Evolutionary conservation across 2,329 filamentous ascomycete genomes (phyloP).

Genomic region (Aspergillus viridinutans): DNA sequence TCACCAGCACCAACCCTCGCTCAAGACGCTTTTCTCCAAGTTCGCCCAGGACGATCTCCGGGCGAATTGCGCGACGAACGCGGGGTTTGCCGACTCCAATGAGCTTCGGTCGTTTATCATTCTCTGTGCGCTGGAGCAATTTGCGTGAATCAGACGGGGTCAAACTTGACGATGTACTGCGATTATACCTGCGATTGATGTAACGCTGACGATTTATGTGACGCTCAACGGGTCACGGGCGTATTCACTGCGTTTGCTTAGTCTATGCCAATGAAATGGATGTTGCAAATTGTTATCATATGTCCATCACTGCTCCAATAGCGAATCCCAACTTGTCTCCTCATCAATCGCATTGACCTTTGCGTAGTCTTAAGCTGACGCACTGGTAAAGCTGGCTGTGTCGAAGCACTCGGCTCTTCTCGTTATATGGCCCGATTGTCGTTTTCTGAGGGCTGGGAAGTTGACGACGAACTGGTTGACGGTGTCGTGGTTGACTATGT

Average conservation of each 20-base stretch:
- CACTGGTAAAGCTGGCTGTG: neutral
- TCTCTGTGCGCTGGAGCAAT: constrained; percentile 17
- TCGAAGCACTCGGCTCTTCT: neutral
- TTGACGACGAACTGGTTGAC: neutral
- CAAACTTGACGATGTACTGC: neutral
- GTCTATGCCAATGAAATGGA: neutral
- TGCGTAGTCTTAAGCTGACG: neutral
- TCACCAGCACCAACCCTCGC: neutral
- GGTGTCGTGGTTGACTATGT: neutral
- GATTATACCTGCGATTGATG: neutral
- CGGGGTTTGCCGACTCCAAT: constrained; percentile 15
- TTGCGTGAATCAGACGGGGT: neutral
- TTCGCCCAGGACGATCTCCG: constrained; percentile 12
- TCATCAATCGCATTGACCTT: no score
- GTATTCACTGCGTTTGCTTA: neutral
- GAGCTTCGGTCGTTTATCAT: constrained; percentile 16
- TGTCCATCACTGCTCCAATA: neutral
- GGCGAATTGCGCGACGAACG: constrained; percentile 1
- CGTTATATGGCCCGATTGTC: neutral
- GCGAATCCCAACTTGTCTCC: neutral
- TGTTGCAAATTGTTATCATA: neutral
- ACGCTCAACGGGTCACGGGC: neutral
- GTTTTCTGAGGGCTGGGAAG: neutral
- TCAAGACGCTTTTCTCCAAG: constrained; percentile 11
- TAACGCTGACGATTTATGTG: neutral